Evolutionary conservation across 1,284 basidiomycete species (phyloP).

Genomic region (Anthracocystis walkeri): DNA sequence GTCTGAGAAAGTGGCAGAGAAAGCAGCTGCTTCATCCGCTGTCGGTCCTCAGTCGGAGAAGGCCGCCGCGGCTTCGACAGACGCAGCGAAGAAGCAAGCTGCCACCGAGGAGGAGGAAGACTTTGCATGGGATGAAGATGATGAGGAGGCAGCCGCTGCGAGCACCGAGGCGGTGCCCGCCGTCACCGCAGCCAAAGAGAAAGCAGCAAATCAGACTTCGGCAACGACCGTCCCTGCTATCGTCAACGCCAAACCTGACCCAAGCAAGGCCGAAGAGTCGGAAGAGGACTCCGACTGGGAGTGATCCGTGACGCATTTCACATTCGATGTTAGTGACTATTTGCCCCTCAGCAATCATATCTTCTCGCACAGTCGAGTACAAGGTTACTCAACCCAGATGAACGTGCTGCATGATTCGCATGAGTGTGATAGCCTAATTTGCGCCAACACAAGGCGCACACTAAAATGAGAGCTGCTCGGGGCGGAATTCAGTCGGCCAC

Average conservation of each 20-base stretch:
- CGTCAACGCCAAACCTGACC: slow-evolving; percentile 7
- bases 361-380: too few species aligned
- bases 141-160: slow-evolving; percentile 40
- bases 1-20: neutral
- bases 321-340: too few species aligned
- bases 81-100: neutral
- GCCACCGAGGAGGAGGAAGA: slow-evolving; percentile 44
- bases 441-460: neutral
- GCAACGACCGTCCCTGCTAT: neutral
- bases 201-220: neutral
- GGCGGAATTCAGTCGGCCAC: neutral
- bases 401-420: neutral
- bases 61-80: neutral
- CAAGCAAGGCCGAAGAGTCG: slow-evolving; percentile 24
- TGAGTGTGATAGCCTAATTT: neutral
- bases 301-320: slow-evolving; percentile 8
- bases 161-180: slow-evolving; percentile 12
- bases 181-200: neutral
- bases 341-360: too few species aligned
- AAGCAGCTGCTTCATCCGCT: neutral
- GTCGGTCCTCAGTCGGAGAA: neutral
- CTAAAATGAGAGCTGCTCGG: neutral
- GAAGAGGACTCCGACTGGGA: slow-evolving; percentile 62
- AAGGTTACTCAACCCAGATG: neutral
- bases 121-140: slow-evolving; percentile 61